phyloP scores from a whole-genome alignment of 345 rosid genomes.

The Rhizophora apiculata region DNA sequence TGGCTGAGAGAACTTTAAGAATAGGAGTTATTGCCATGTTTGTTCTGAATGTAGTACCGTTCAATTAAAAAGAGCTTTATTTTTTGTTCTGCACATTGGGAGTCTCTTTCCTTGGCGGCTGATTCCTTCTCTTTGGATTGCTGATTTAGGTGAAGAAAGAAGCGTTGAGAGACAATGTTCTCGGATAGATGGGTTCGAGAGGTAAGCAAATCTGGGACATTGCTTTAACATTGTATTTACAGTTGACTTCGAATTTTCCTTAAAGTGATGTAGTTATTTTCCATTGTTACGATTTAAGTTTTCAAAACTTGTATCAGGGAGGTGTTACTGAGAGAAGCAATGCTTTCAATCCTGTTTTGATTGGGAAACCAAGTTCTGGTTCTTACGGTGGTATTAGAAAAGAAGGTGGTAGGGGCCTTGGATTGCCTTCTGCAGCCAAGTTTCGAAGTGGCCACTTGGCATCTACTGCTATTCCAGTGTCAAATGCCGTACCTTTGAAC shows the following conservation, averaged over 20 bases:
- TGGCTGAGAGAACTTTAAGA: too few relatives aligned
- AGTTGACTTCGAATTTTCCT: background rate
- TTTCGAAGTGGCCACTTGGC: slow-evolving; percentile 21
- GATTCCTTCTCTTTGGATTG: slow-evolving; percentile 2
- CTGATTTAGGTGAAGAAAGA: slow-evolving; percentile 12
- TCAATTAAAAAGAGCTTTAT: background rate
- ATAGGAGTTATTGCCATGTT: background rate
- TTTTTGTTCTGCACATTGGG: background rate
- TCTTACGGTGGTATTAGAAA: slow-evolving; percentile 8
- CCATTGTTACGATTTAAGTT: background rate
- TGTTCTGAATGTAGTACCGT: background rate
- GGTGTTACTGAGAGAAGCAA: background rate
- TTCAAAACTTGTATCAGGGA: slow-evolving; percentile 15
- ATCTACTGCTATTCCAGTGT: slow-evolving; percentile 10
- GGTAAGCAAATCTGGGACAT: slow-evolving; percentile 9
- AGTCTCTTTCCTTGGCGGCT: background rate
- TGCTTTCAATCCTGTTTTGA: background rate
- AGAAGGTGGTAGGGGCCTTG: slow-evolving; percentile 2
- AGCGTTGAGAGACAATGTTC: slow-evolving; percentile 9
- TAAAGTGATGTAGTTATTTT: background rate
- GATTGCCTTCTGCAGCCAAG: slow-evolving; percentile 18
- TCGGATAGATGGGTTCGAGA: slow-evolving; percentile 8
- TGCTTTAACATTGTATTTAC: background rate
- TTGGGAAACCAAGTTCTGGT: slow-evolving; percentile 5
- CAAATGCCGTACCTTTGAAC: slow-evolving; percentile 1